Base-by-base conservation (phyloP, 1,284 basidiomycete genomes). In the Austroboletus olivaceoglutinosus region DNA sequence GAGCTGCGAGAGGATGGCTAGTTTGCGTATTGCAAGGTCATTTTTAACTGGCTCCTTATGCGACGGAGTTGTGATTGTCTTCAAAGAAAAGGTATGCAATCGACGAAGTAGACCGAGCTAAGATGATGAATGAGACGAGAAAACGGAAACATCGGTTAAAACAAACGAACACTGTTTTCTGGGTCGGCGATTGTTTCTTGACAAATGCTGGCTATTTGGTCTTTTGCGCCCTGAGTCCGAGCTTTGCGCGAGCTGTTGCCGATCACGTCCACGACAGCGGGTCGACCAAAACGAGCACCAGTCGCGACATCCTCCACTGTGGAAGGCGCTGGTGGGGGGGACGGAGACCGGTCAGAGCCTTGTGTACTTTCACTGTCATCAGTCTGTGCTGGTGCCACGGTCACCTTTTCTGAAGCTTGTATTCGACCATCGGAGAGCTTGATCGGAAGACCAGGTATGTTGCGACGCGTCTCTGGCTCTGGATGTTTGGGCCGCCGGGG, bases 1-100 rank as follows among this genome's bases (percentile, higher is more conserved):
- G 23, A 98, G 77, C 64, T 98, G 87, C 15, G 93, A 97, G 31
- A 98, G 75, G 47, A 97, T 80, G 5, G 96, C 90, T 36, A 98
- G 74, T 68, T 90, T 91, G 49, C 96, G 85, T 57, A 99, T 89
- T 23, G 89, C 75, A 33, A 78, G 70, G 58, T 98, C 93, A 53
- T 98, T 94, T 9, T 73, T 65, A 5, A 96, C 72, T 16, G 85
- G 82, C 39, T 87, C 78, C 8, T 79, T 76, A 58, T 83, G 83
- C 16, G 82, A 75, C 1, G 83, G 79, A 3, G 85, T 83, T 2
- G 84, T 78, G 16, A 97, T 83, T 48, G 82, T 78, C 7, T 78
- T 70, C 16, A 91, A 77, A 23, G 91, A 86, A 66, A 96, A 96
- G 0, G 91, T 89, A 48, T 93, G 85, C 31, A 98, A 74, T 22